Evolutionary conservation across 306 rosid genomes (phyloP).

Genomic region (Aeschynomene evenia): DNA sequence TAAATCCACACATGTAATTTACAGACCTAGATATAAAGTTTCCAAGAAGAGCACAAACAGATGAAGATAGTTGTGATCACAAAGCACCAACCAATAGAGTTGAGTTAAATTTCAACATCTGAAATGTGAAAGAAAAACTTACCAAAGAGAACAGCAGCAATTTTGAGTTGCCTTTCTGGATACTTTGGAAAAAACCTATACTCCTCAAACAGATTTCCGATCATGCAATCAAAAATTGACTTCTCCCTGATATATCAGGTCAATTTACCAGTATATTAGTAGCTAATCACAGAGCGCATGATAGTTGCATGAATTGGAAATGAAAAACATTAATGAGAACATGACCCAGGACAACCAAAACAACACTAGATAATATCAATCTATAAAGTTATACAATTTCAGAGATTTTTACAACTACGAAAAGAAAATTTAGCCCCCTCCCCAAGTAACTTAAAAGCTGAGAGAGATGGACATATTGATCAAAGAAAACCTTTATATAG

Average conservation of each 20-base stretch:
- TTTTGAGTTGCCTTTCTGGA: slow-evolving; percentile 93
- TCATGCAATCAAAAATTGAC: slow-evolving; percentile 86
- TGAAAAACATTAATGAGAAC: neutral
- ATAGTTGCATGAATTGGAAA: neutral
- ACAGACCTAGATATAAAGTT: neutral
- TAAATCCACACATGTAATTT: neutral
- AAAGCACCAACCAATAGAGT: neutral
- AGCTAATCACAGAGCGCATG: neutral
- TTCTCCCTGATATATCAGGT: slow-evolving; percentile 68
- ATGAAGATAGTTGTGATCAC: neutral
- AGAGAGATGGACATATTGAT: neutral
- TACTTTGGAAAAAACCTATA: slow-evolving; percentile 91
- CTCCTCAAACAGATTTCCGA: slow-evolving; percentile 91
- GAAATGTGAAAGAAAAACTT: slow-evolving; percentile 38
- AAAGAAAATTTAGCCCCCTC: neutral
- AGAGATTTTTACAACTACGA: no score
- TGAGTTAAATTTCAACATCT: slow-evolving; percentile 18
- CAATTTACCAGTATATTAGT: slow-evolving; percentile 20
- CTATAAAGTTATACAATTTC: neutral
- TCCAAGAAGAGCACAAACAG: neutral
- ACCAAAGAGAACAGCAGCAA: slow-evolving; percentile 96
- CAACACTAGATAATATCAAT: neutral
- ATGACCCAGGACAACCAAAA: neutral
- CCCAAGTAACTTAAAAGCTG: neutral
- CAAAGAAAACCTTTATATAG: neutral